phyloP scores from a whole-genome alignment of 208 protist genomes.

The Vickermania ingenoplastis region DNA sequence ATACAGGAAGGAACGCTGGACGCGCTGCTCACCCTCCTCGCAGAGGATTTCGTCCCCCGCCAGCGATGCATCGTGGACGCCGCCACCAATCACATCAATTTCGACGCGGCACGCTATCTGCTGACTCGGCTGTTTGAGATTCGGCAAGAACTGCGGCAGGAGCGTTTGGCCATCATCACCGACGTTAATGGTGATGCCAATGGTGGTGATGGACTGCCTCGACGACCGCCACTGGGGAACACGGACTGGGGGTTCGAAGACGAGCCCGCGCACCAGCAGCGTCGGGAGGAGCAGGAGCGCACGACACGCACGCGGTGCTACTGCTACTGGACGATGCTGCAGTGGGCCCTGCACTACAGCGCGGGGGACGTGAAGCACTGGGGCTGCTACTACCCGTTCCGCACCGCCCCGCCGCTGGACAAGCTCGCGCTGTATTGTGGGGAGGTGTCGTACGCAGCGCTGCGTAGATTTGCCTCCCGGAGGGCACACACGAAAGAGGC shows the following conservation, averaged over 20 bases:
- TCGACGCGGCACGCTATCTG: slow-evolving; percentile 64
- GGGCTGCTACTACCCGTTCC: slow-evolving; percentile 84
- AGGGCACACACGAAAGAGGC: slow-evolving; percentile 7
- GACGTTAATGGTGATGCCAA: background rate
- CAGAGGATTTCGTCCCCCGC: slow-evolving; percentile 75
- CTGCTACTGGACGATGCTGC: slow-evolving; percentile 88
- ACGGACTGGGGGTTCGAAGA: slow-evolving; percentile 31
- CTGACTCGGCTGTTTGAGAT: slow-evolving; percentile 70
- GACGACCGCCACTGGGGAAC: background rate
- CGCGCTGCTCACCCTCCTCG: slow-evolving; percentile 62
- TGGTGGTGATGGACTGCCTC: background rate
- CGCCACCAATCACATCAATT: slow-evolving; percentile 63
- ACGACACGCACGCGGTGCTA: slow-evolving; percentile 56
- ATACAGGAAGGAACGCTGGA: slow-evolving; percentile 94
- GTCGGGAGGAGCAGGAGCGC: slow-evolving; percentile 31
- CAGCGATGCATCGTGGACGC: slow-evolving; percentile 56
- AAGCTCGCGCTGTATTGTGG: slow-evolving; percentile 74
- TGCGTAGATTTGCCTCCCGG: slow-evolving; percentile 42
- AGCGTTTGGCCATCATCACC: slow-evolving; percentile 6
- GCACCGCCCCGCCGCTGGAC: slow-evolving; percentile 49
- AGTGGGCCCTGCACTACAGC: slow-evolving; percentile 86
- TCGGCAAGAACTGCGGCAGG: slow-evolving; percentile 12
- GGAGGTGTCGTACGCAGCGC: slow-evolving; percentile 53
- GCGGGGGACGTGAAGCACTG: slow-evolving; percentile 75
- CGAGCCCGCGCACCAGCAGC: slow-evolving; percentile 22